Conservation (phyloP, 805 yeast genomes). For the Ogataea ramenticola region DNA sequence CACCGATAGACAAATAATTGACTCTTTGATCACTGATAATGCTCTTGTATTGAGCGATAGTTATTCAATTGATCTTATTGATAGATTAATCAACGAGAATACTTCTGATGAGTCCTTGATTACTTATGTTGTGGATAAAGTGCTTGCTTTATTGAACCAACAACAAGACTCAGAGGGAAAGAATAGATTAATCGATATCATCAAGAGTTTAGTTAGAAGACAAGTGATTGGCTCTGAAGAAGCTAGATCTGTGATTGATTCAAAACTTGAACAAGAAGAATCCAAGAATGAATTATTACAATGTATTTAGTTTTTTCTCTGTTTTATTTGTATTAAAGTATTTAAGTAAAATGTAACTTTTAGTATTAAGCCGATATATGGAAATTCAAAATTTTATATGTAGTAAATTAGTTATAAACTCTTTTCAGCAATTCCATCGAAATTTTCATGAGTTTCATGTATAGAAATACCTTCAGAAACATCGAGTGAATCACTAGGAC, state of each 20-base stretch:
- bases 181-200: conserved; percentile 20
- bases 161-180: conserved; percentile 17
- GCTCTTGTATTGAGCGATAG: conserved; percentile 34
- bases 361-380: no score
- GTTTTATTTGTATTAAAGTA: no score
- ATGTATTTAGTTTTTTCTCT: not conserved
- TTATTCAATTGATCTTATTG: conserved; percentile 35
- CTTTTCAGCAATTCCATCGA: no score
- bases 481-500: conserved; percentile 14
- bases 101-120: conserved; percentile 1
- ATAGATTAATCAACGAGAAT: conserved; percentile 15
- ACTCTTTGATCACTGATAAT: conserved; percentile 31
- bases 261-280: not conserved
- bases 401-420: no score
- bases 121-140: not conserved
- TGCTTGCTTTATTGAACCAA: not conserved
- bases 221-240: not conserved
- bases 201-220: conserved; percentile 34
- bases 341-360: no score
- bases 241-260: conserved; percentile 16
- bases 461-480: no score
- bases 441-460: no score
- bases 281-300: not conserved
- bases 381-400: no score
- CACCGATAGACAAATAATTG: conserved; percentile 31